Evolutionary conservation across 208 protist species (phyloP).

Genomic region (Leishmania gerbilli): DNA sequence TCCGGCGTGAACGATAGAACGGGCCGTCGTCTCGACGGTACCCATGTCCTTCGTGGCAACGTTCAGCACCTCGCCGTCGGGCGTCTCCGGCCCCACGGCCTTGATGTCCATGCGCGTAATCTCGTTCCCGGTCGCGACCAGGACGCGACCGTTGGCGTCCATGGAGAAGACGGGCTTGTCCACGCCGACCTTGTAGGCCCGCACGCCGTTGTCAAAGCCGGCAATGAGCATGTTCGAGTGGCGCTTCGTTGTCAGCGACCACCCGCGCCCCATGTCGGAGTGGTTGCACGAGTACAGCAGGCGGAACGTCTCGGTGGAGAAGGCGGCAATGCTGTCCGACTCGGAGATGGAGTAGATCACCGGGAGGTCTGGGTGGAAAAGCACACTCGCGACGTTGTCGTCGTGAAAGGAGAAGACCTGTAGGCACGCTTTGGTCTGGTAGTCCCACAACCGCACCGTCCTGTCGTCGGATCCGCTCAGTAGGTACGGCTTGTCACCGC

Average conservation of each 20-base stretch:
- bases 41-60: conserved; percentile 95
- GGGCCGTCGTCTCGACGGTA: conserved; percentile 93
- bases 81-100: conserved; percentile 41
- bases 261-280: conserved; percentile 93
- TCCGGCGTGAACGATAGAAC: conserved; percentile 90
- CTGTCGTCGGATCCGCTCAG: conserved; percentile 97
- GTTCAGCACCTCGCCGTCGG: conserved; percentile 76
- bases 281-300: conserved; percentile 96
- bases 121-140: conserved; percentile 96
- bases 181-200: conserved; percentile 92
- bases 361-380: conserved; percentile 98
- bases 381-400: conserved; percentile 95
- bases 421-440: conserved; percentile 97
- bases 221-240: conserved; percentile 89
- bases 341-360: conserved; percentile 97
- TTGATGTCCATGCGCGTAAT: conserved; percentile 92
- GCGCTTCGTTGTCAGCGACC: conserved; percentile 88
- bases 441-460: conserved; percentile 98
- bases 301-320: conserved; percentile 96
- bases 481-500: conserved; percentile 98
- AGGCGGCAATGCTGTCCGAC: conserved; percentile 94
- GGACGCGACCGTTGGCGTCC: conserved; percentile 96
- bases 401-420: conserved; percentile 97
- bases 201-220: conserved; percentile 92
- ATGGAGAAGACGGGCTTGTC: conserved; percentile 97